Conservation (phyloP, 768 basidiomycete genomes). For the Infundibulicybe gibba region DNA sequence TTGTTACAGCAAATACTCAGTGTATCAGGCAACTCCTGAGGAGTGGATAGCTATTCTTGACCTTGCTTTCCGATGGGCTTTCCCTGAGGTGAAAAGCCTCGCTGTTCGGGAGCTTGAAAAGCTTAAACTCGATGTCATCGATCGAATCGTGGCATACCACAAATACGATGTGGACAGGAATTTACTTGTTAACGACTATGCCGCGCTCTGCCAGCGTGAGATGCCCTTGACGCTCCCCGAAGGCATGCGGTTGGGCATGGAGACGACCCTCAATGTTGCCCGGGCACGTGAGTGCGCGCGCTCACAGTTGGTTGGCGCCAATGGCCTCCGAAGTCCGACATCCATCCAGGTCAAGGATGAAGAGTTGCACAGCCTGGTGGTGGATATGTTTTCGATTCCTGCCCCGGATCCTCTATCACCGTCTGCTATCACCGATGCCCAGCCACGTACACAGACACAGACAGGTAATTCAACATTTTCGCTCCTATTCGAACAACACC, state of each 20-base stretch:
- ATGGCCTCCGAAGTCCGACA: slow-evolving; percentile 30
- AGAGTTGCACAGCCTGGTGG: slow-evolving; percentile 31
- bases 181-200: slow-evolving; percentile 50
- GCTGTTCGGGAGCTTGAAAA: slow-evolving; percentile 36
- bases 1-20: slow-evolving; percentile 47
- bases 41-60: slow-evolving; percentile 59
- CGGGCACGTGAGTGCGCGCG: slow-evolving; percentile 48
- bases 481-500: too few relatives aligned
- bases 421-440: too few relatives aligned
- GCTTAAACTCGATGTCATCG: slow-evolving; percentile 20
- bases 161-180: slow-evolving; percentile 41
- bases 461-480: too few relatives aligned
- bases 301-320: slow-evolving; percentile 19
- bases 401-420: neutral
- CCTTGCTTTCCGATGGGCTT: slow-evolving; percentile 55
- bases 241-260: slow-evolving; percentile 51
- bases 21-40: slow-evolving; percentile 44
- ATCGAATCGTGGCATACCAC: slow-evolving; percentile 49
- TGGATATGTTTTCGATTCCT: slow-evolving; percentile 25
- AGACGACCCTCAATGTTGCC: slow-evolving; percentile 50
- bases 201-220: slow-evolving; percentile 45
- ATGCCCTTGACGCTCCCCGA: slow-evolving; percentile 52
- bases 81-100: slow-evolving; percentile 52
- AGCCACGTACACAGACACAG: too few relatives aligned
- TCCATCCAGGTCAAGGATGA: slow-evolving; percentile 23